These are phyloP conservation scores for Celoporthe dispersa DNA, from an alignment of 2,329 filamentous ascomycete genomes.

Conservation along the genomic window DNA sequence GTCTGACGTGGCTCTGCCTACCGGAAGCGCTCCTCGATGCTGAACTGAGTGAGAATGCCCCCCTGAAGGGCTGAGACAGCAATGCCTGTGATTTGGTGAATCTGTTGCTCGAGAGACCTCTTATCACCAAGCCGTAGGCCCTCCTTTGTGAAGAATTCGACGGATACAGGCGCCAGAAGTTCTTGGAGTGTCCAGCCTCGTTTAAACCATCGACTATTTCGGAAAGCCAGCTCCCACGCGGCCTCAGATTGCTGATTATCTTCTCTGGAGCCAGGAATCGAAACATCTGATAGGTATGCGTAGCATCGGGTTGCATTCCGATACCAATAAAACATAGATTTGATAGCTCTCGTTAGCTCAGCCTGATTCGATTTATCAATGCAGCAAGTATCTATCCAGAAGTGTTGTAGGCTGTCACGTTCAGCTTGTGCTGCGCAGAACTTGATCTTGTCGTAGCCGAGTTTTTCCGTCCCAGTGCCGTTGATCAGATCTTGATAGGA, in stretches of 20 bases:
- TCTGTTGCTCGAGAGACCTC: too few species aligned
- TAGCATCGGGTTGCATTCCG: conserved; percentile 22
- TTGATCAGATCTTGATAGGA: conserved; percentile 28
- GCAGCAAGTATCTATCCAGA: conserved; percentile 23
- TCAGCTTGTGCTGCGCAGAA: conserved; percentile 15
- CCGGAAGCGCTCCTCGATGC: conserved; percentile 33
- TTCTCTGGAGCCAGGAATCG: not conserved
- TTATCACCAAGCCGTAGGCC: too few species aligned
- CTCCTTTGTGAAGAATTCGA: too few species aligned
- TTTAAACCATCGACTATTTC: too few species aligned
- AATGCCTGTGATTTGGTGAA: conserved; percentile 36
- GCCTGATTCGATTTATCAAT: conserved; percentile 13
- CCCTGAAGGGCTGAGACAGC: conserved; percentile 30
- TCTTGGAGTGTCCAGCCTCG: too few species aligned
- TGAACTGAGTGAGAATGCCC: conserved; percentile 29
- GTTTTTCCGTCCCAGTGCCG: conserved; percentile 11
- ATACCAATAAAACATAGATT: conserved; percentile 20
- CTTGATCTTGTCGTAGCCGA: conserved; percentile 18
- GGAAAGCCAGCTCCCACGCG: too few species aligned
- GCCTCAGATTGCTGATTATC: too few species aligned
- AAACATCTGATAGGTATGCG: conserved; percentile 24
- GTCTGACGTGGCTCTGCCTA: too few species aligned
- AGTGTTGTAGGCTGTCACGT: conserved; percentile 12
- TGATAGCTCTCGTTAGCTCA: conserved; percentile 25
- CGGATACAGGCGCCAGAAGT: too few species aligned